phyloP scores from a whole-genome alignment of 345 rosid genomes.

The Brassica cretica region DNA sequence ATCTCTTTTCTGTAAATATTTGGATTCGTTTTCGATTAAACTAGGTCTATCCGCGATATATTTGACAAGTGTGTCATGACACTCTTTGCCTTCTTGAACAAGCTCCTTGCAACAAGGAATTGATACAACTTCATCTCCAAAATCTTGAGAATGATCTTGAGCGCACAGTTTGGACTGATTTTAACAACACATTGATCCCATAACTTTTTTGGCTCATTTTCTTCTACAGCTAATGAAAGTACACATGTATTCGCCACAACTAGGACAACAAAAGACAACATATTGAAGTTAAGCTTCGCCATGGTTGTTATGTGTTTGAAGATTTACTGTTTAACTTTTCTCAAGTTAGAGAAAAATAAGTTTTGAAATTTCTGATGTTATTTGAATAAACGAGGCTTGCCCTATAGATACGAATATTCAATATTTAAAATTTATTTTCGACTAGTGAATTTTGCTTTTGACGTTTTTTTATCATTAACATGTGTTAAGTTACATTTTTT shows the following conservation, averaged over 20 bases:
- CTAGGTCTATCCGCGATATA: background rate
- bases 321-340: background rate
- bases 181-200: background rate
- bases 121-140: background rate
- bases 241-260: background rate
- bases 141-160: background rate
- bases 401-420: no score
- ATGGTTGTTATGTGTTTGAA: background rate
- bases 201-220: background rate
- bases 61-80: background rate
- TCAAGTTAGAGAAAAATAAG: no score
- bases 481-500: no score
- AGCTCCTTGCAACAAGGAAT: background rate
- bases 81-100: background rate
- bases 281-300: background rate
- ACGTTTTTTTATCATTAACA: no score
- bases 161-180: background rate
- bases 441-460: no score
- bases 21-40: background rate
- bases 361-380: no score
- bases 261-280: background rate
- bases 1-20: slow-evolving; percentile 2
- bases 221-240: background rate
- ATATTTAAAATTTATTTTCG: no score
- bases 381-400: no score